Evolutionary conservation across 169 alveolate genomes (phyloP).

Genomic region (Plasmodium blacklocki): DNA sequence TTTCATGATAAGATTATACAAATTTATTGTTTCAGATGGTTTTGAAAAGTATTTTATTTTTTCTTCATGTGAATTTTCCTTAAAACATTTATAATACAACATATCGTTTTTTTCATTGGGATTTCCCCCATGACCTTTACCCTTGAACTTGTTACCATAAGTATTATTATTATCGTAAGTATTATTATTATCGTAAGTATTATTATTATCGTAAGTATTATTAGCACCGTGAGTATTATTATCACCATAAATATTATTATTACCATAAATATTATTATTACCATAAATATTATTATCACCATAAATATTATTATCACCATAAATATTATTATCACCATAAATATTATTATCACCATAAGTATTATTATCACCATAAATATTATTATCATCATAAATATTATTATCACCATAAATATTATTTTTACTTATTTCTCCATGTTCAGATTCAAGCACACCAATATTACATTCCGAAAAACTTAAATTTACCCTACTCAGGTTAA

Average conservation of each 20-base stretch:
- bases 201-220: not conserved
- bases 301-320: not conserved
- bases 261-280: not conserved
- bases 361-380: not conserved
- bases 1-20: conserved; percentile 27
- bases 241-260: not conserved
- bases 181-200: not conserved
- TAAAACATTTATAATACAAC: conserved; percentile 8
- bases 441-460: no score
- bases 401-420: not conserved
- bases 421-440: not conserved
- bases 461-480: no score
- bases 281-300: not conserved
- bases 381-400: not conserved
- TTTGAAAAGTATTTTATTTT: not conserved
- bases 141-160: not conserved
- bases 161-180: not conserved
- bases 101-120: not conserved
- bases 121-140: not conserved
- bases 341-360: not conserved
- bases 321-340: not conserved
- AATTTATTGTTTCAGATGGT: conserved; percentile 61
- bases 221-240: not conserved
- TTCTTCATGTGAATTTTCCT: conserved; percentile 11
- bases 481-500: no score